Percentiles rank a stretch among this genome's conserved stretches.
Evolutionary conservation across 1,284 basidiomycete species (phyloP).

Genomic region (Ganoderma meredithae): DNA sequence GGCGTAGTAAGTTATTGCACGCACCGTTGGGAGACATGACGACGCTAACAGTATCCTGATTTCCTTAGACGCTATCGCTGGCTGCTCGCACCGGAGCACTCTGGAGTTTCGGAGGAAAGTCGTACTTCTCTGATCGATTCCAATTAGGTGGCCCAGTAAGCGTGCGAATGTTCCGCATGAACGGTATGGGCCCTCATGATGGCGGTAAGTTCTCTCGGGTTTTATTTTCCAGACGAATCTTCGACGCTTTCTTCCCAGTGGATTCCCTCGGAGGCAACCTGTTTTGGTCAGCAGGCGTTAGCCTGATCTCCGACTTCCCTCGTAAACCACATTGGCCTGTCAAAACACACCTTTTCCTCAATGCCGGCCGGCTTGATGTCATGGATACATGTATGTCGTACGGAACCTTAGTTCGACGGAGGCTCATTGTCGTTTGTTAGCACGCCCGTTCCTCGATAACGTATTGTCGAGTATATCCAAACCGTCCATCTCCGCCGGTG

Average conservation of each 20-base stretch:
- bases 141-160: conserved; percentile 95
- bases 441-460: conserved; percentile 49
- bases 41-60: conserved; percentile 12
- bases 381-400: conserved; percentile 61
- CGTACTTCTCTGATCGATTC: conserved; percentile 85
- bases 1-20: conserved; percentile 58
- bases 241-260: conserved; percentile 42
- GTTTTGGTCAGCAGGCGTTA: conserved; percentile 86
- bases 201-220: conserved; percentile 56
- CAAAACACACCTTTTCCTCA: conserved; percentile 87
- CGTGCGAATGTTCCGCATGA: conserved; percentile 86
- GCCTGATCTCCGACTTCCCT: conserved; percentile 84
- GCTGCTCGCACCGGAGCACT: conserved; percentile 70
- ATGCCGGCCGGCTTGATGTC: conserved; percentile 84
- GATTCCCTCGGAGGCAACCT: conserved; percentile 92
- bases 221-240: neutral
- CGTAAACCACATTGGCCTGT: conserved; percentile 87
- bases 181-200: conserved; percentile 87
- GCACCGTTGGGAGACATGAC: neutral
- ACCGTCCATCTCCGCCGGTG: conserved; percentile 81
- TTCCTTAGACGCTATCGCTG: conserved; percentile 65
- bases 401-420: conserved; percentile 19
- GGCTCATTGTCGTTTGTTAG: conserved; percentile 36
- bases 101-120: conserved; percentile 55
- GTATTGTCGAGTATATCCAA: conserved; percentile 47